phyloP scores from a whole-genome alignment of 164 flowering plant genomes.

The Malania oleifera region DNA sequence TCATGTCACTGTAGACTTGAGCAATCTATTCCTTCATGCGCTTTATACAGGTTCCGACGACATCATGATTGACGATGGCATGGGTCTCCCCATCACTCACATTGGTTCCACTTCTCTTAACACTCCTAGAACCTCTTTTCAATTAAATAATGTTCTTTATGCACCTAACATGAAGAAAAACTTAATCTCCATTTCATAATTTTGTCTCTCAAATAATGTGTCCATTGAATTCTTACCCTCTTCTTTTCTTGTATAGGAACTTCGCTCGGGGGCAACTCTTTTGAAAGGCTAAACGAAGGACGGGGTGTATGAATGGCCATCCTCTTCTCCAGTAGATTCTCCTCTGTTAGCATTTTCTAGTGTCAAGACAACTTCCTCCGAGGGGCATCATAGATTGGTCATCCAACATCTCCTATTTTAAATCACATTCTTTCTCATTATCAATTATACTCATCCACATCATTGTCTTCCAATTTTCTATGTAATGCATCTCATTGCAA shows the following conservation, averaged over 20 bases:
- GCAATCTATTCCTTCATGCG: background rate
- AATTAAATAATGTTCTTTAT: slow-evolving; percentile 10
- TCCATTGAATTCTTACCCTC: slow-evolving; percentile 14
- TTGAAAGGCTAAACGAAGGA: slow-evolving; percentile 8
- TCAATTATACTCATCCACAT: background rate
- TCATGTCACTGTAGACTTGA: background rate
- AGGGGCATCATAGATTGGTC: slow-evolving; percentile 5
- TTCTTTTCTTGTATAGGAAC: slow-evolving; percentile 18
- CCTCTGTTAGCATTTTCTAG: background rate
- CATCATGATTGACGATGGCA: background rate
- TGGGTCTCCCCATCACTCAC: background rate
- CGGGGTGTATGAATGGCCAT: slow-evolving; percentile 13
- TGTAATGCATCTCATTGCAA: slow-evolving; percentile 5
- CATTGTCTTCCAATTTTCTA: background rate
- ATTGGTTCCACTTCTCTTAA: background rate
- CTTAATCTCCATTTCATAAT: slow-evolving; percentile 11
- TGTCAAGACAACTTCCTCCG: slow-evolving; percentile 1
- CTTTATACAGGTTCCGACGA: background rate
- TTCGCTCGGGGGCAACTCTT: slow-evolving; percentile 1
- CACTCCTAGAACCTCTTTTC: background rate
- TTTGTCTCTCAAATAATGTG: slow-evolving; percentile 1
- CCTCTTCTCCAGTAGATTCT: background rate
- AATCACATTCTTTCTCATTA: background rate
- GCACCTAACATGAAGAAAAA: slow-evolving; percentile 10
- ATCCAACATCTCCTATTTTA: background rate